A percentile compares a stretch with the other conserved stretches of the same genome.
Conservation (phyloP, 2,329 filamentous ascomycete species). For the Knoxdaviesia capensis region DNA sequence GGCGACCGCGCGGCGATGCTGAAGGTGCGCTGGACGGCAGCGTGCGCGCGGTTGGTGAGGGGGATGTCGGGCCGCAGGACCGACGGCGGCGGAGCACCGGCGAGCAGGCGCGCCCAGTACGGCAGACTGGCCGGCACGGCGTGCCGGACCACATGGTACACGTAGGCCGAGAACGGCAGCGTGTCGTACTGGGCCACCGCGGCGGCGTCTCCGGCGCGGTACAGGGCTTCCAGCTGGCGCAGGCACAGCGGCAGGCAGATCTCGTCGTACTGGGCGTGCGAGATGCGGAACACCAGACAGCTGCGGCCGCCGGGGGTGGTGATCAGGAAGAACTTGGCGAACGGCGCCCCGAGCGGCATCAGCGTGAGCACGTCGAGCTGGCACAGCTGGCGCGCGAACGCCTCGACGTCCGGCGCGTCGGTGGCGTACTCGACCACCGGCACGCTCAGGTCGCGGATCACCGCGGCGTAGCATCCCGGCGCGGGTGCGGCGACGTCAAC, state of each 20-base stretch:
- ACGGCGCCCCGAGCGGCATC: conserved; percentile 37
- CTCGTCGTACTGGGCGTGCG: conserved; percentile 50
- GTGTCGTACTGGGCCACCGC: conserved; percentile 13
- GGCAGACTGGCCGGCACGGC: conserved; percentile 27
- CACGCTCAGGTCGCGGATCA: conserved; percentile 31
- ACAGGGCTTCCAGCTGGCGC: conserved; percentile 34
- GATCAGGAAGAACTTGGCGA: conserved; percentile 38
- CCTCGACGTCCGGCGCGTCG: conserved; percentile 23
- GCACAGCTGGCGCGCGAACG: conserved; percentile 32
- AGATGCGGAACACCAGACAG: conserved; percentile 38
- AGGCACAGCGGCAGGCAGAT: conserved; percentile 44
- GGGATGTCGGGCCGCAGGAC: conserved; percentile 18
- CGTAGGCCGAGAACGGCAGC: conserved; percentile 24
- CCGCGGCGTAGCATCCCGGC: conserved; percentile 31
- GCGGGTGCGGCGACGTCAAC: conserved; percentile 15
- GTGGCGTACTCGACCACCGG: conserved; percentile 31
- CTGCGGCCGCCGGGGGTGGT: conserved; percentile 13
- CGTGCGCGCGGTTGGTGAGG: conserved; percentile 16
- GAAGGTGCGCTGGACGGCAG: conserved; percentile 19
- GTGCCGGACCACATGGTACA: conserved; percentile 19
- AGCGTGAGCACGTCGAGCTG: conserved; percentile 31
- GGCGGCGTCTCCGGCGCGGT: conserved; percentile 6
- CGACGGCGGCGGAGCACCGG: conserved; percentile 27
- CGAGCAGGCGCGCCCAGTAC: conserved; percentile 41
- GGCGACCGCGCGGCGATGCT: conserved; percentile 25